A percentile compares a stretch with the other conserved stretches of the same genome.
Conservation (phyloP, 345 rosid genomes). For the Citropsis articulata region DNA sequence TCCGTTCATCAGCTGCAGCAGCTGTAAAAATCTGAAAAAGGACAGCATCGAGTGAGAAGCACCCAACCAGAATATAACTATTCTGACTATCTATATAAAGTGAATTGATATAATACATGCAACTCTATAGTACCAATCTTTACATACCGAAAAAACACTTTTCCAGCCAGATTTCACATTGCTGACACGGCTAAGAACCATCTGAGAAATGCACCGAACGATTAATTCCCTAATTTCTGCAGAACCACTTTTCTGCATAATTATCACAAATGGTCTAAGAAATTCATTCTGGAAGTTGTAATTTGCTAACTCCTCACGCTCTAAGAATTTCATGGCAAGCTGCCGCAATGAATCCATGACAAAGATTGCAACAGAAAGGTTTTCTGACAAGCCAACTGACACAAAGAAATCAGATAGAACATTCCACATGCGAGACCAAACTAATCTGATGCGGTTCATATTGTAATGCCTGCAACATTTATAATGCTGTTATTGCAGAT, state of each 20-base stretch:
- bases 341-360: slow-evolving; percentile 98
- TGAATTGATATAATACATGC: not conserved
- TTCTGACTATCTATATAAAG: not conserved
- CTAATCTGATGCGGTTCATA: slow-evolving; percentile 96
- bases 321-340: slow-evolving; percentile 94
- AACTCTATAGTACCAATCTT: not conserved
- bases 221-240: slow-evolving; percentile 87
- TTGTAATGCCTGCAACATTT: slow-evolving; percentile 82
- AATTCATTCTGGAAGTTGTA: slow-evolving; percentile 97
- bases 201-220: slow-evolving; percentile 91
- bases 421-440: slow-evolving; percentile 96
- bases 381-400: slow-evolving; percentile 91
- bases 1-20: slow-evolving; percentile 90
- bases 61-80: not conserved
- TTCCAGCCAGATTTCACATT: slow-evolving; percentile 99
- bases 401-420: slow-evolving; percentile 94
- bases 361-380: slow-evolving; percentile 93
- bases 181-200: slow-evolving; percentile 90
- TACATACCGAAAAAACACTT: slow-evolving; percentile 89
- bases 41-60: slow-evolving; percentile 15
- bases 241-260: slow-evolving; percentile 88
- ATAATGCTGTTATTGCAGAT: not conserved
- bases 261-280: slow-evolving; percentile 88
- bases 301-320: slow-evolving; percentile 95
- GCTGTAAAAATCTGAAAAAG: slow-evolving; percentile 66